Percentiles rank a stretch among this genome's conserved stretches.
These are phyloP conservation scores for Zasmidium citrigriseum DNA, from an alignment of 2,329 filamentous ascomycete species.

Conservation along the genomic window DNA sequence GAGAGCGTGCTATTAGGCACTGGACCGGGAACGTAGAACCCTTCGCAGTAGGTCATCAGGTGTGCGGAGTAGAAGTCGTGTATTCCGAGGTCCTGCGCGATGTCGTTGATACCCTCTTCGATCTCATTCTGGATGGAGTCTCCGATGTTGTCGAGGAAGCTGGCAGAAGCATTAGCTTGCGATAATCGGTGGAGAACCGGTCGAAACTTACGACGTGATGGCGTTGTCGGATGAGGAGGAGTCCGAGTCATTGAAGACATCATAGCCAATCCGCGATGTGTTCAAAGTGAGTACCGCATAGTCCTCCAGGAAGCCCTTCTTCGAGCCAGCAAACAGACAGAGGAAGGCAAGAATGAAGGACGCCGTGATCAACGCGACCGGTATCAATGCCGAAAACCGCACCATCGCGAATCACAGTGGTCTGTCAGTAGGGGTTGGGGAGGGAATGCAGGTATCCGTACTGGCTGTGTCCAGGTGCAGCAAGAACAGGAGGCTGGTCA, in stretches of 20 bases:
- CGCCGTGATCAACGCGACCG: conserved; percentile 45
- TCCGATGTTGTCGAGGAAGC: conserved; percentile 33
- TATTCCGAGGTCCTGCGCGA: conserved; percentile 54
- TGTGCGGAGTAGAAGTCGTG: conserved; percentile 64
- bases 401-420: conserved; percentile 11
- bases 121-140: conserved; percentile 42
- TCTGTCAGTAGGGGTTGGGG: not conserved
- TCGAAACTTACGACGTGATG: not conserved
- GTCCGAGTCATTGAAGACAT: conserved; percentile 28
- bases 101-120: conserved; percentile 39
- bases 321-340: conserved; percentile 62
- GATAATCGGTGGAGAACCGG: conserved; percentile 22
- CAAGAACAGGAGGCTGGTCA: not conserved
- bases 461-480: too few relatives aligned
- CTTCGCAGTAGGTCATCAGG: conserved; percentile 61
- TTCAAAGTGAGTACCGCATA: conserved; percentile 61
- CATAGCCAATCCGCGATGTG: conserved; percentile 54
- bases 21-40: conserved; percentile 47
- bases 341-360: conserved; percentile 61
- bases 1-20: conserved; percentile 45
- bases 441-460: not conserved
- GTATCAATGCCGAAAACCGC: conserved; percentile 26
- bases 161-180: conserved; percentile 6
- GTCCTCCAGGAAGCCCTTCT: conserved; percentile 56
- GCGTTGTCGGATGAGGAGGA: conserved; percentile 10